Conservation (phyloP, 2,329 filamentous ascomycete species). For the Alternaria gansuensis region DNA sequence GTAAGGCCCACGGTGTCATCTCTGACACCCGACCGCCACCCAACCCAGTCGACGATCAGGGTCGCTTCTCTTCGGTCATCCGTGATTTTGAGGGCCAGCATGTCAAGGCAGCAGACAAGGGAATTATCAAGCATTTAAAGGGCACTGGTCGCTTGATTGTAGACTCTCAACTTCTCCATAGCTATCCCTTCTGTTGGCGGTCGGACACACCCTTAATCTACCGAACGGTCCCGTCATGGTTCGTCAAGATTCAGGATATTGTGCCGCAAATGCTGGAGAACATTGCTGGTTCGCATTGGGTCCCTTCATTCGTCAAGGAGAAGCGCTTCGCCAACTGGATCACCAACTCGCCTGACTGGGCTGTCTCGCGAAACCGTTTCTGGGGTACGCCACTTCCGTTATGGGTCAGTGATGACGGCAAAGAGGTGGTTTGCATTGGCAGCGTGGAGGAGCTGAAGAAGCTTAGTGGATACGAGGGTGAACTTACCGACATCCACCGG, state of each 20-base stretch:
- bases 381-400: constrained; percentile 94
- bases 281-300: constrained; percentile 90
- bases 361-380: constrained; percentile 90
- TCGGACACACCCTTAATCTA: constrained; percentile 97
- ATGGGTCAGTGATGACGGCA: constrained; percentile 89
- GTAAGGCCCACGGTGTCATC: constrained; percentile 78
- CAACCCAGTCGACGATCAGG: constrained; percentile 87
- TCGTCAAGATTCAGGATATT: constrained; percentile 84
- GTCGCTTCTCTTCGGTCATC: constrained; percentile 79
- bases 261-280: constrained; percentile 90
- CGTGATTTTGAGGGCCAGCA: constrained; percentile 84
- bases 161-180: constrained; percentile 88
- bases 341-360: constrained; percentile 90
- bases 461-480: constrained; percentile 84
- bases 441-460: constrained; percentile 84
- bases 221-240: constrained; percentile 92
- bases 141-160: constrained; percentile 77
- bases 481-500: constrained; percentile 85
- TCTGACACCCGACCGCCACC: constrained; percentile 80
- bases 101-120: constrained; percentile 91
- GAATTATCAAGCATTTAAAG: constrained; percentile 90
- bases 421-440: constrained; percentile 86
- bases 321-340: constrained; percentile 93
- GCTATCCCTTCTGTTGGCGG: constrained; percentile 91
- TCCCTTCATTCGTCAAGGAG: constrained; percentile 89